These are phyloP conservation scores for Xylariaceae sp. DNA, from an alignment of 2,329 filamentous ascomycete species.

Conservation along the genomic window DNA sequence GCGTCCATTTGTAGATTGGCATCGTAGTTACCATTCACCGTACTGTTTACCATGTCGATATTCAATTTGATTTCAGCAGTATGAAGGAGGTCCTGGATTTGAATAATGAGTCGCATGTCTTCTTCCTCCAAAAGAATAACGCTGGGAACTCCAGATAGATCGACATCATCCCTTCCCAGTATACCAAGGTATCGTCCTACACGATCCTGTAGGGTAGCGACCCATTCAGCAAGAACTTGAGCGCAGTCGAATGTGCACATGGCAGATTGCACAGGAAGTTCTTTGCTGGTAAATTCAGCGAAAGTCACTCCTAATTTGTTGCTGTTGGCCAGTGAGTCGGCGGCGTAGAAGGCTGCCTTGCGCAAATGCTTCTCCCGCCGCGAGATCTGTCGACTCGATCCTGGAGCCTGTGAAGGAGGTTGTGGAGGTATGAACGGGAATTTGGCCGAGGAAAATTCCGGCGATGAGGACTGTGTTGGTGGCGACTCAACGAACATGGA, in stretches of 20 bases:
- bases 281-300: slow-evolving; percentile 77
- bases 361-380: slow-evolving; percentile 84
- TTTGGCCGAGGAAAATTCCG: slow-evolving; percentile 43
- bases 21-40: slow-evolving; percentile 48
- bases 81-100: slow-evolving; percentile 75
- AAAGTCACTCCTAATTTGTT: slow-evolving; percentile 84
- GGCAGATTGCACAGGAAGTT: slow-evolving; percentile 84
- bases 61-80: slow-evolving; percentile 79
- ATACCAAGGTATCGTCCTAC: slow-evolving; percentile 88
- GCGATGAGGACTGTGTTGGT: slow-evolving; percentile 49
- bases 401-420: slow-evolving; percentile 25
- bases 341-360: slow-evolving; percentile 93
- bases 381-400: slow-evolving; percentile 50
- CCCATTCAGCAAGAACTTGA: slow-evolving; percentile 92
- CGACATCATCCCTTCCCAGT: slow-evolving; percentile 77
- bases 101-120: slow-evolving; percentile 79
- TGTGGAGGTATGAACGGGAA: slow-evolving; percentile 30
- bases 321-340: slow-evolving; percentile 84
- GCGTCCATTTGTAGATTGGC: slow-evolving; percentile 56
- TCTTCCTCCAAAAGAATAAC: slow-evolving; percentile 92
- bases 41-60: slow-evolving; percentile 47
- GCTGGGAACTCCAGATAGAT: slow-evolving; percentile 75
- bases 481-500: slow-evolving; percentile 52
- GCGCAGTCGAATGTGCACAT: slow-evolving; percentile 93
- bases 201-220: slow-evolving; percentile 87